Evolutionary conservation across 176 grass and related monocot species (phyloP).

Genomic region (Lolium perenne): DNA sequence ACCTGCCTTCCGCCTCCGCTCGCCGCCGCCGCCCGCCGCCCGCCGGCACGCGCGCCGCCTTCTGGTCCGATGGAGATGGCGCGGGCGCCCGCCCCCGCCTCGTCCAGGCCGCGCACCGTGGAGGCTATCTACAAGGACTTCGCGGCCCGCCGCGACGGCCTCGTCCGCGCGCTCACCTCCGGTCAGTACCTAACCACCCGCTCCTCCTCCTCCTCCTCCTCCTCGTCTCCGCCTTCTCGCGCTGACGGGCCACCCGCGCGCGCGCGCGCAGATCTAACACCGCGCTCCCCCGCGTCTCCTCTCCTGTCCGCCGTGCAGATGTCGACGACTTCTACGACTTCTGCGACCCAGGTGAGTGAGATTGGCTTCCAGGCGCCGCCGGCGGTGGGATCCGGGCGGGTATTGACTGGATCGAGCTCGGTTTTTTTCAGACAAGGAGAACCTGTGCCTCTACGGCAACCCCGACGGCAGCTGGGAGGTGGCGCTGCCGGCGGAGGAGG

Average conservation of each 20-base stretch:
- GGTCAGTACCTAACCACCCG: constrained; percentile 37
- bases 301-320: constrained; percentile 41
- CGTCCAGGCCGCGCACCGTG: constrained; percentile 61
- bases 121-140: constrained; percentile 85
- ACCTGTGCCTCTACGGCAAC: constrained; percentile 71
- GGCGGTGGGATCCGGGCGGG: constrained; percentile 40
- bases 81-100: constrained; percentile 8
- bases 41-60: not conserved
- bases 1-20: not conserved
- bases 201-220: not conserved
- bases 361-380: constrained; percentile 22
- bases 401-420: constrained; percentile 32
- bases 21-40: not conserved
- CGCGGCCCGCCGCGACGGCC: constrained; percentile 60
- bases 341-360: constrained; percentile 75
- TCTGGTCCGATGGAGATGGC: constrained; percentile 47
- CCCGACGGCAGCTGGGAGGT: constrained; percentile 67
- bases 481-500: constrained; percentile 73
- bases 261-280: constrained; percentile 47
- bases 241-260: constrained; percentile 1
- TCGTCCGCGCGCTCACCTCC: constrained; percentile 76
- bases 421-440: constrained; percentile 58
- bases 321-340: constrained; percentile 66
- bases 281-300: constrained; percentile 15
- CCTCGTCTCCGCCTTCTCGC: too few relatives aligned